Conservation (phyloP, 371 early-diverging fungal species). For the Parasitella parasitica region DNA sequence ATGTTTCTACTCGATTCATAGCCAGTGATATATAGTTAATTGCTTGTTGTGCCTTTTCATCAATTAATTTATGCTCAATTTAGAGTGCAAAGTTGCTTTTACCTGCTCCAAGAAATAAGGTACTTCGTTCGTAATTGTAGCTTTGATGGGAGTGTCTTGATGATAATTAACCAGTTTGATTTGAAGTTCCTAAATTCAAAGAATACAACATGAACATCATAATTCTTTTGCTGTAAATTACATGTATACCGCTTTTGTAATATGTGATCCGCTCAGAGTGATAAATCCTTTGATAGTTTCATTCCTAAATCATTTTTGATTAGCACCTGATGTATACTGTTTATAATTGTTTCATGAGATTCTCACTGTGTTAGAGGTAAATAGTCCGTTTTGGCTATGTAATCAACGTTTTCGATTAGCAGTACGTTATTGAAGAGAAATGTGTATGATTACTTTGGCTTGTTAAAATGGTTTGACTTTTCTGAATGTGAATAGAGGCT, state of each 20-base stretch:
- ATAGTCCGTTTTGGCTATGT: conserved; percentile 34
- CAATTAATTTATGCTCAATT: neutral
- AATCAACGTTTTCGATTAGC: neutral
- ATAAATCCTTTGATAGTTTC: conserved; percentile 46
- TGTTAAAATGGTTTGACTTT: conserved; percentile 25
- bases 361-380: conserved; percentile 40
- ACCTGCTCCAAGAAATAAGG: conserved; percentile 50
- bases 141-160: conserved; percentile 34
- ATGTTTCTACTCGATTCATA: conserved; percentile 18
- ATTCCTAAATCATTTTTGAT: conserved; percentile 23
- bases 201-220: neutral
- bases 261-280: conserved; percentile 29
- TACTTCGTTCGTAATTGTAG: conserved; percentile 18
- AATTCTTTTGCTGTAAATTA: neutral
- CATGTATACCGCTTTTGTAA: conserved; percentile 40
- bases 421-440: neutral
- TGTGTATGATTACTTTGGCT: conserved; percentile 21
- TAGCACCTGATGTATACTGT: neutral
- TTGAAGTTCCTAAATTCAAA: conserved; percentile 31
- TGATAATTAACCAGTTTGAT: conserved; percentile 36
- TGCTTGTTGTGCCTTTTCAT: conserved; percentile 31
- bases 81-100: neutral
- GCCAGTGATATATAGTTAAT: conserved; percentile 38
- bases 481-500: conserved; percentile 1
- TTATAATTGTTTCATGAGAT: neutral